A percentile compares a stretch with the other conserved stretches of the same genome.
Evolutionary conservation across 345 rosid species (phyloP).

Genomic region (Excoecaria agallocha): DNA sequence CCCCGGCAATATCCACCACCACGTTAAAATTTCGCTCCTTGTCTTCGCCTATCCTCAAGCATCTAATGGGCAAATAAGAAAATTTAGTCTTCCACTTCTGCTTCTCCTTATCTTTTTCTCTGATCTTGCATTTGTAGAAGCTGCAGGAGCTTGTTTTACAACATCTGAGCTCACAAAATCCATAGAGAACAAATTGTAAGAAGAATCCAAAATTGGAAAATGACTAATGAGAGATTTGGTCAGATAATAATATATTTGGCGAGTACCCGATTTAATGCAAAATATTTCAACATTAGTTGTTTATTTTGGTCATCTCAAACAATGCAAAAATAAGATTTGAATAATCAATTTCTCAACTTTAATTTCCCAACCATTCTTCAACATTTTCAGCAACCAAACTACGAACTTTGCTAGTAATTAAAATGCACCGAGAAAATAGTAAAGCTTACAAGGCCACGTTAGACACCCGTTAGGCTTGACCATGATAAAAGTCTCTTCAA

Average conservation of each 20-base stretch:
- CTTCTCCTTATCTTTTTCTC: neutral
- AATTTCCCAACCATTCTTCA: neutral
- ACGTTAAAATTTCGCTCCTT: slow-evolving; percentile 48
- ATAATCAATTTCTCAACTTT: neutral
- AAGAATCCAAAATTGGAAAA: too few species aligned
- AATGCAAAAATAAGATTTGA: neutral
- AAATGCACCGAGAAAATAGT: neutral
- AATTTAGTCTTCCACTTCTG: slow-evolving; percentile 24
- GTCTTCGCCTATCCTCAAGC: slow-evolving; percentile 48
- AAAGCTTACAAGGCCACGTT: slow-evolving; percentile 80
- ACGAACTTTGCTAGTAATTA: neutral
- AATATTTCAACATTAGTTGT: neutral
- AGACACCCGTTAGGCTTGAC: slow-evolving; percentile 92
- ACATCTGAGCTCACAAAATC: too few species aligned
- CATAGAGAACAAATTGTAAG: too few species aligned
- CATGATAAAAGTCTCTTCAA: slow-evolving; percentile 86
- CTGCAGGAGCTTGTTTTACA: neutral
- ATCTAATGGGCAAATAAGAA: slow-evolving; percentile 40
- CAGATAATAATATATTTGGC: too few species aligned
- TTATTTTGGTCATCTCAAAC: neutral
- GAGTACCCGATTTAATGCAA: neutral
- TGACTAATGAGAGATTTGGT: too few species aligned
- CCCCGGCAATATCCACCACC: slow-evolving; percentile 44
- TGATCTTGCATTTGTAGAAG: slow-evolving; percentile 3
- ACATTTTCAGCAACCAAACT: neutral